Base-by-base conservation (phyloP, 129 eudicot genomes). In the Escallonia herrerae region DNA sequence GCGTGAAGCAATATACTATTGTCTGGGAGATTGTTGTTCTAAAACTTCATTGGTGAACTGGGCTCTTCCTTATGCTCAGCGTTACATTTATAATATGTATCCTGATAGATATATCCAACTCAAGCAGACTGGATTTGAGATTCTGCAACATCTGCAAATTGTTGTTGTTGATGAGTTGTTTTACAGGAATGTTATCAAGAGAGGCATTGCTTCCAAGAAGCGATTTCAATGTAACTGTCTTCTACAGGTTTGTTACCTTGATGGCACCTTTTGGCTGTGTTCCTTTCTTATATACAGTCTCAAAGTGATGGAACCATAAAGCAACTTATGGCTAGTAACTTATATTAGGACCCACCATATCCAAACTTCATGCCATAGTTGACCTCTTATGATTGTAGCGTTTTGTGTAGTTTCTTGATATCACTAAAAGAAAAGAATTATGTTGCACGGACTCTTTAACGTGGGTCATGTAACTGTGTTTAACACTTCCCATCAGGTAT, bases 31-130 rank as follows among this genome's bases (percentile, higher is more conserved):
- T 65, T 60, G 64, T 64, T 72, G 84, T 62, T 83, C 62, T 39
- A 76, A 76, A 68, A 72, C 77, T 44, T 83, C 86, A 45, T 61
- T 90, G 75, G 68, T 90, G 55, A 84, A 74, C 45, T 81, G 97
- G 97, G 86, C 79, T 63, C 95, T 90, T 58, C 95, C 89, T 40
- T 83, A 78, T 77, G 95, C 95, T 59, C 95, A 90, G 63, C 95
- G 95, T 68, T 90, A 83, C 82, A 68, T 90, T 2, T 76, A 68
- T 57, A 79, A 68, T 71, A n/a, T 60, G 10, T 83, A 90, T 60
- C 81, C 88, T 42, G 77, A 81, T 49, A 80, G 71, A 60, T 90
- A 86, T 75, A 64, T 54, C 15, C 72, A 78, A 63, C 78, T 85
- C 71, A 83, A 83, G 79, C 70, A 56, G 58, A 77, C 93, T 73